A percentile compares a stretch with the other conserved stretches of the same genome.
Conservation (phyloP, 225 moss, liverwort and hornwort species). For the Ulota crispa region DNA sequence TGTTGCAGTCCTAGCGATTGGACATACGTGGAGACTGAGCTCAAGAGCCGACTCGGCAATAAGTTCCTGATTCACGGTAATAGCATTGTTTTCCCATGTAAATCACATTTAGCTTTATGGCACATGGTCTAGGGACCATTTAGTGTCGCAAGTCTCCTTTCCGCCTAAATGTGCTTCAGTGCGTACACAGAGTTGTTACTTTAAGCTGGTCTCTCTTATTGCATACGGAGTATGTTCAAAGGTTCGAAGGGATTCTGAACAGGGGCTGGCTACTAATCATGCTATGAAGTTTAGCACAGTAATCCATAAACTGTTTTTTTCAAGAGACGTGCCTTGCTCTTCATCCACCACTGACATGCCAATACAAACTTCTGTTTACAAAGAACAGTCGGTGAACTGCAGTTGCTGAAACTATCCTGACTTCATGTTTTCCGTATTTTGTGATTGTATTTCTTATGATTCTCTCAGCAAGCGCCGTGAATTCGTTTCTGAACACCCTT, state of each 20-base stretch:
- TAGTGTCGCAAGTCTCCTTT: neutral
- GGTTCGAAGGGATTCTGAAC: neutral
- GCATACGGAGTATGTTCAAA: neutral
- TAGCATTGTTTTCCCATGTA: neutral
- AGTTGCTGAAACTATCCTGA: neutral
- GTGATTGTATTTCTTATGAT: neutral
- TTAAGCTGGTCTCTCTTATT: neutral
- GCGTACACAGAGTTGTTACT: neutral
- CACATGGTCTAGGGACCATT: neutral
- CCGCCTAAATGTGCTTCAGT: neutral
- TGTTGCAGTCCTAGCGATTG: constrained; percentile 73
- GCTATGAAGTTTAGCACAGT: neutral
- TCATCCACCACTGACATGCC: neutral
- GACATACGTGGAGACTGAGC: constrained; percentile 68
- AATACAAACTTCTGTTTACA: neutral
- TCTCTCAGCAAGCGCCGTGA: constrained; percentile 80
- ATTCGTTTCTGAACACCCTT: constrained; percentile 78
- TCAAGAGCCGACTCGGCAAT: constrained; percentile 66
- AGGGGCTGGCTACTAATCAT: neutral
- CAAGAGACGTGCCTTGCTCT: constrained; percentile 3
- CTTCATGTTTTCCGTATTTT: neutral
- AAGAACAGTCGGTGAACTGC: neutral
- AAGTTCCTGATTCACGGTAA: constrained; percentile 83
- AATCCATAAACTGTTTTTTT: neutral
- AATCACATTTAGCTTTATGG: neutral